Evolutionary conservation across 163 green algal species (phyloP), one percentile per base, ranked within the genome.

Genomic region (Prototheca wickerhamii): DNA sequence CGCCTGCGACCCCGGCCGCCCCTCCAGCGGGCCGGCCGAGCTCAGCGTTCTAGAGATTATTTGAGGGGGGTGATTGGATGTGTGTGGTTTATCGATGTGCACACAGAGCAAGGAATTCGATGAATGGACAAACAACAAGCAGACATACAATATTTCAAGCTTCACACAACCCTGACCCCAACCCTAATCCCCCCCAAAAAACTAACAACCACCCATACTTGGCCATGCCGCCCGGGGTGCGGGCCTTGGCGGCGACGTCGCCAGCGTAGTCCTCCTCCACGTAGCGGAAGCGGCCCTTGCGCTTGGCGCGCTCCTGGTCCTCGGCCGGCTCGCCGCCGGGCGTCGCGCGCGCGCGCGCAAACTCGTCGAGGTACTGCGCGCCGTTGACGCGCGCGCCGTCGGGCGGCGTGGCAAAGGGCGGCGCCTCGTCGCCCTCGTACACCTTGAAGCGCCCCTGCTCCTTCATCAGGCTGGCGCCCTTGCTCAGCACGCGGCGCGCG

Each of bases 251-350:
- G 23, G 61, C 65, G 3, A 65, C 64, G 21, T 23, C 55, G 30
- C 42, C 46, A 18, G 18, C 49, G 63, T 61, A 53, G 54, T 86
- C 82, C 35, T 89, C 78, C 60, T 87, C 76, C 18, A 90, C 81
- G 26, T 89, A 85, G n/a, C 81, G 77, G 67, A 88, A 88, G n/a
- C 85, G 61, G 6, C 84, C 86, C 63, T 82, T 84, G 60, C 79
- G 65, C 65, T 78, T 80, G 59, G 70, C 74, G 49, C 68, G 62
- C 51, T 82, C 70, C 44, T 61, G 54, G 20, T 51, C 53, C 35
- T 73, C 63, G 10, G 62, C 61, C 0, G 58, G 7, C 29, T 17
- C 53, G 32, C 3, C 43, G 21, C 2, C 46, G 29, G 26, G 32
- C 37, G 55, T 23, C 23, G 2, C 18, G 43, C 42, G 60, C 15